These are phyloP conservation scores for Suhomyces canberraensis DNA, from an alignment of 805 yeast genomes.

Conservation along the genomic window DNA sequence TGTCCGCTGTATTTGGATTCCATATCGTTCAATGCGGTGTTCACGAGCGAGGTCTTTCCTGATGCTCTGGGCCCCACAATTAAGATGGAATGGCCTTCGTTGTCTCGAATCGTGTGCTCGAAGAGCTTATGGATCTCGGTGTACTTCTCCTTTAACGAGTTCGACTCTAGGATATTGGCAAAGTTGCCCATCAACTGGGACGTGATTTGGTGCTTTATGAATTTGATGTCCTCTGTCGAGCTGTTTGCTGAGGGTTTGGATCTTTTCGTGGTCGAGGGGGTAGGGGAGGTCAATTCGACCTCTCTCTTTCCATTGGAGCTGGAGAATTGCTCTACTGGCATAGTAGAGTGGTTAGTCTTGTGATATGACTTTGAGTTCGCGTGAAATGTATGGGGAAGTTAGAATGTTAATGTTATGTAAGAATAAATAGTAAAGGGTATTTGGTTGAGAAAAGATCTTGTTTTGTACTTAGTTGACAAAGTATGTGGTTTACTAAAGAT, in stretches of 20 bases:
- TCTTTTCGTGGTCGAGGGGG: background rate
- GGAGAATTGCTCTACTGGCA: no score
- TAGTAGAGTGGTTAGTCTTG: no score
- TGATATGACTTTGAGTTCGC: no score
- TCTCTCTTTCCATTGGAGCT: no score
- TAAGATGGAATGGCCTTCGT: slow-evolving; percentile 79
- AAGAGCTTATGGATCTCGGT: slow-evolving; percentile 55
- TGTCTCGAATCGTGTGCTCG: slow-evolving; percentile 59
- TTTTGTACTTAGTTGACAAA: no score
- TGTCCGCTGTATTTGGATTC: slow-evolving; percentile 39
- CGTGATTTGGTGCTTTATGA: slow-evolving; percentile 15
- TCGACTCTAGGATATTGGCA: slow-evolving; percentile 14
- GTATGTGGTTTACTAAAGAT: no score
- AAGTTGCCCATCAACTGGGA: slow-evolving; percentile 20
- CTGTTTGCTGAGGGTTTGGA: background rate
- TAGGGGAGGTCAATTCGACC: background rate
- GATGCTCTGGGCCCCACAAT: slow-evolving; percentile 76
- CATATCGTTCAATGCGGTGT: slow-evolving; percentile 52
- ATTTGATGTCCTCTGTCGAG: slow-evolving; percentile 9
- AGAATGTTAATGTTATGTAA: no score
- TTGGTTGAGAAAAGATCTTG: no score
- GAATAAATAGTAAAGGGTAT: no score
- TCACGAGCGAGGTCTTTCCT: slow-evolving; percentile 69
- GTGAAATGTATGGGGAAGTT: no score
- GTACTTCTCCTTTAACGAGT: slow-evolving; percentile 28